Evolutionary conservation across 495 filamentous ascomycete species (phyloP).

Genomic region (Jackrogersella minutella): DNA sequence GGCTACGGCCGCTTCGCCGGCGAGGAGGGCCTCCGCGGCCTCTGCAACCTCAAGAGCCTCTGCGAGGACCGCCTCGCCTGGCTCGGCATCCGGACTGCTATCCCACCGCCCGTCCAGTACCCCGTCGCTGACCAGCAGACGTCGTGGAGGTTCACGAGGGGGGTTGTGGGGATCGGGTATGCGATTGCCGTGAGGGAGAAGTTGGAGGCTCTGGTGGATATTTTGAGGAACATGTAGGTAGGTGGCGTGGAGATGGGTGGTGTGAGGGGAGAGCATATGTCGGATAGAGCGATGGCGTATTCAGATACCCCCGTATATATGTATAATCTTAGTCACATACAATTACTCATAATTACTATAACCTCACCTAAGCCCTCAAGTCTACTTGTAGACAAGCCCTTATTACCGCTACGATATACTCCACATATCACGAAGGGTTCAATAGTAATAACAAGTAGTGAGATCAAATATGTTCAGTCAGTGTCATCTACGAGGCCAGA

Average conservation of each 20-base stretch:
- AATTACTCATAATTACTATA: neutral
- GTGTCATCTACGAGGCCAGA: neutral
- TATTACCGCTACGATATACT: neutral
- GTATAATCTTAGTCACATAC: slow-evolving; percentile 22
- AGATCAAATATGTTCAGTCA: neutral
- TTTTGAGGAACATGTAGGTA: slow-evolving; percentile 47
- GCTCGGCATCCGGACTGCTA: slow-evolving; percentile 71
- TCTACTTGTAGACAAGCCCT: neutral
- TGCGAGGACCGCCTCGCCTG: slow-evolving; percentile 75
- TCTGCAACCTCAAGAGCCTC: slow-evolving; percentile 88
- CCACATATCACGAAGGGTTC: neutral
- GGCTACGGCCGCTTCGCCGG: slow-evolving; percentile 95
- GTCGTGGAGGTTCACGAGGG: slow-evolving; percentile 66
- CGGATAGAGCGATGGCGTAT: neutral
- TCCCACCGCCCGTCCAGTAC: slow-evolving; percentile 81
- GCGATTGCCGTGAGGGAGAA: slow-evolving; percentile 50
- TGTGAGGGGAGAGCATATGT: neutral
- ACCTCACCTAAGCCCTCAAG: too few species aligned
- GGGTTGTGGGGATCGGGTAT: slow-evolving; percentile 64
- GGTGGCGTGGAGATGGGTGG: neutral
- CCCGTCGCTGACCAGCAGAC: slow-evolving; percentile 67
- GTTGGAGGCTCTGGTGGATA: slow-evolving; percentile 49
- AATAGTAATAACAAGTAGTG: neutral
- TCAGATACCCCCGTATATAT: slow-evolving; percentile 31
- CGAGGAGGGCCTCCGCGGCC: slow-evolving; percentile 80